These are phyloP conservation scores for Metschnikowia baotianmanensis DNA, from an alignment of 805 yeast genomes.

Conservation along the genomic window DNA sequence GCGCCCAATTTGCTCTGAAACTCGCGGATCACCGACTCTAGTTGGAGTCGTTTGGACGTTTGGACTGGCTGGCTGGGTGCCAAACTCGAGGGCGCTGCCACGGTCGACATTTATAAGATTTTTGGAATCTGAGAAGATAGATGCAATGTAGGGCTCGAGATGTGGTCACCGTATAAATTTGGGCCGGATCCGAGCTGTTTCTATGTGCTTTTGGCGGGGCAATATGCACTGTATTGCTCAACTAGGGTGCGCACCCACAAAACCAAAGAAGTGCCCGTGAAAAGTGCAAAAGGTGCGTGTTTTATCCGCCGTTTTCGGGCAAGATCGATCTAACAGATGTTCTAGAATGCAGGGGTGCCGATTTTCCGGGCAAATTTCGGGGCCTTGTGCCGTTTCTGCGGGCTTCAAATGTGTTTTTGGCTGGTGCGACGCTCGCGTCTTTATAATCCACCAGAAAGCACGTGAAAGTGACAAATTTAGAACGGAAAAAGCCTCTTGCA, in stretches of 20 bases:
- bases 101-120: neutral
- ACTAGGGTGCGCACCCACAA: neutral
- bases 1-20: slow-evolving; percentile 72
- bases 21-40: slow-evolving; percentile 58
- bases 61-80: slow-evolving; percentile 8
- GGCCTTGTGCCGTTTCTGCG: neutral
- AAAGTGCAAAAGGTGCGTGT: too few relatives aligned
- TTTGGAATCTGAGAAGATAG: neutral
- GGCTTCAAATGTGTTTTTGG: neutral
- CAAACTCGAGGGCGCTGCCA: slow-evolving; percentile 2
- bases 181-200: neutral
- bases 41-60: slow-evolving; percentile 29
- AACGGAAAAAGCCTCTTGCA: neutral
- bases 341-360: too few relatives aligned
- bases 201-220: neutral
- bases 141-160: neutral
- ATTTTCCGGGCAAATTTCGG: too few relatives aligned
- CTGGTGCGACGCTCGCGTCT: neutral
- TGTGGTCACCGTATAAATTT: too few relatives aligned
- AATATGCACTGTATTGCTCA: neutral
- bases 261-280: too few relatives aligned
- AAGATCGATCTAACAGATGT: too few relatives aligned
- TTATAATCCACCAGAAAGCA: neutral
- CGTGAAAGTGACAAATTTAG: neutral
- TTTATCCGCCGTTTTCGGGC: too few relatives aligned